Conservation (phyloP, 768 basidiomycete genomes). For the Pulveroboletus ravenelii region DNA sequence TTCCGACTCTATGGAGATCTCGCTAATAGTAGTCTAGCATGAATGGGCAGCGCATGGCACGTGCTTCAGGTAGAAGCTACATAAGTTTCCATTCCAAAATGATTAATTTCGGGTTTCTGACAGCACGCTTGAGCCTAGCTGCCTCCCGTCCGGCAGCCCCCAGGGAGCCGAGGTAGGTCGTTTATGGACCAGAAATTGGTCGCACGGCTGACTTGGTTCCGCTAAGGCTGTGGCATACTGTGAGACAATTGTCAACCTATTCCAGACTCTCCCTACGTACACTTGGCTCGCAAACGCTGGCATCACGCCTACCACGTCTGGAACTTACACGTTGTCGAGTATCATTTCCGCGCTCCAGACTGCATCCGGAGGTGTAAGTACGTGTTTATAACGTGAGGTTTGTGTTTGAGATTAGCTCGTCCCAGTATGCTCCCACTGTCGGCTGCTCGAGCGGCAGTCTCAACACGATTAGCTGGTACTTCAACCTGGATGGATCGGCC, state of each 20-base stretch:
- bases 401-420: background rate
- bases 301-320: constrained; percentile 59
- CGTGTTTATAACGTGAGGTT: background rate
- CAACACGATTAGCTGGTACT: constrained; percentile 55
- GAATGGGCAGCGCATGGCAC: constrained; percentile 72
- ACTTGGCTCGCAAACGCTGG: constrained; percentile 66
- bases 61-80: constrained; percentile 30
- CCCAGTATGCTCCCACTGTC: constrained; percentile 46
- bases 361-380: constrained; percentile 45
- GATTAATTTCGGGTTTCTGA: constrained; percentile 5
- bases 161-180: constrained; percentile 52
- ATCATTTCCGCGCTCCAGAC: constrained; percentile 51
- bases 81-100: background rate
- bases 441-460: constrained; percentile 39
- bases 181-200: background rate
- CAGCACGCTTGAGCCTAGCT: constrained; percentile 56
- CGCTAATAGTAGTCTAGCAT: constrained; percentile 39
- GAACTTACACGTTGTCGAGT: constrained; percentile 53
- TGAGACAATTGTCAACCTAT: constrained; percentile 51
- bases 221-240: constrained; percentile 64
- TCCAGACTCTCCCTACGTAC: constrained; percentile 70
- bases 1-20: background rate
- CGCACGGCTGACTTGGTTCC: background rate
- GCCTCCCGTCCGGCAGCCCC: constrained; percentile 56
- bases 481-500: constrained; percentile 59